Base-by-base conservation (phyloP, 352 stramenopile genomes). In the Phytophthora fragariae region DNA sequence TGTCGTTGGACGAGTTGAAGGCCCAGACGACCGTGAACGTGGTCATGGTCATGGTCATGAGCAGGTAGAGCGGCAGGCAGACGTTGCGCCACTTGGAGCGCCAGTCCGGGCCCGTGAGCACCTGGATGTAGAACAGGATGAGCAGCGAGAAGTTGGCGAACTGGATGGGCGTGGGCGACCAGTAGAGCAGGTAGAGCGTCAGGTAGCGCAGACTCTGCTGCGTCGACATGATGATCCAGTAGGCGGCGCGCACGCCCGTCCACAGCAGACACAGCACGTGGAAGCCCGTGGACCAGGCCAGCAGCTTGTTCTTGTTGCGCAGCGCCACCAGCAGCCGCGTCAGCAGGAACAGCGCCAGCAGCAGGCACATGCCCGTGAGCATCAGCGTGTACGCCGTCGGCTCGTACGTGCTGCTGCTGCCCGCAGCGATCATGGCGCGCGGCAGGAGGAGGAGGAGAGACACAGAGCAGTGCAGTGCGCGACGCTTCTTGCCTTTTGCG, bases 111-210 rank as follows among this genome's bases (percentile, higher is more conserved):
- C 88, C 89, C 37, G 89, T 94, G 68, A 96, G 80, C 37, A 96
- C 89, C 76, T 96, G 89, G 49, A 96, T 94, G 81, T 96, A 96
- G 68, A 96, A 96, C 35, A 96, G 86, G 47, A 96, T 84, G 35
- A 96, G 83, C 52, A 96, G 81, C 70, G 89, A 94, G 64, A 96
- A 96, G 73, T 94, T 96, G 83, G 89, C 89, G 72, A 96, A 96
- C 77, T 96, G 89, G 74, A 96, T 92, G 35, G 89, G 88, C 52
- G 88, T 96, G 3, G 89, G 89, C 39, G 91, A 83, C 89, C 89
- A 96, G 79, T 96, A 96, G 50, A 96, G 81, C 68, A 96, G 70
- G 62, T 96, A 96, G 64, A 96, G 84, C 75, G 89, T 84, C 47
- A 96, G 77, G 64, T 94, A 94, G 62, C 85, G 86, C 72, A 94